These are phyloP conservation scores for Endoconidiophora polonica DNA, from an alignment of 2,329 filamentous ascomycete genomes.

Conservation along the genomic window DNA sequence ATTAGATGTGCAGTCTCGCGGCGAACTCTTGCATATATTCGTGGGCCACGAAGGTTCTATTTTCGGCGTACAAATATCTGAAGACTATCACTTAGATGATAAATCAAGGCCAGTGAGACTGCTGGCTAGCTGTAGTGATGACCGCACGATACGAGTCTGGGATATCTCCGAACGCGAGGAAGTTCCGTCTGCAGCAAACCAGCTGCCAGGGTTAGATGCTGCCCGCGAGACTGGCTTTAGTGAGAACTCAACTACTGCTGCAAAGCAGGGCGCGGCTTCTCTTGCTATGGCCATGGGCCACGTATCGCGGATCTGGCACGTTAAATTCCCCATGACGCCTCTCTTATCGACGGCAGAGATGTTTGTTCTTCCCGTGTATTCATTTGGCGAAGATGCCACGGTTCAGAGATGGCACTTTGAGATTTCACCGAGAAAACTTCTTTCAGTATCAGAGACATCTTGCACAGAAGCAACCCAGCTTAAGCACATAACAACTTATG, in stretches of 20 bases:
- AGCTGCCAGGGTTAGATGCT: conserved; percentile 20
- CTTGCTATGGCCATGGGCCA: conserved; percentile 73
- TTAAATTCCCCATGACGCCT: conserved; percentile 42
- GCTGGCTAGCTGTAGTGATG: conserved; percentile 88
- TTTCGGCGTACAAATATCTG: conserved; percentile 72
- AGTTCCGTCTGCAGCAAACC: conserved; percentile 16
- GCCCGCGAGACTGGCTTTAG: conserved; percentile 49
- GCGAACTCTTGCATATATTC: conserved; percentile 36
- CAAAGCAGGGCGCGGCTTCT: conserved; percentile 18
- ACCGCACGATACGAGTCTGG: conserved; percentile 80
- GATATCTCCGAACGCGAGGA: conserved; percentile 44
- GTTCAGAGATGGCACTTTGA: conserved; percentile 52
- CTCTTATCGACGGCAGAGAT: conserved; percentile 11
- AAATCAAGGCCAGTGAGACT: conserved; percentile 34
- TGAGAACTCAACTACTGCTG: conserved; percentile 15
- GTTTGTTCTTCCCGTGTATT: conserved; percentile 39
- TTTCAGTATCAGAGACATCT: neutral
- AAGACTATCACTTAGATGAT: conserved; percentile 24
- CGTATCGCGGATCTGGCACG: conserved; percentile 73
- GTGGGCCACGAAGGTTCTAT: conserved; percentile 78
- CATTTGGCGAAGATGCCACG: conserved; percentile 73
- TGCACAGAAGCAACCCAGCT: conserved; percentile 19
- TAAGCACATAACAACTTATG: conserved; percentile 36
- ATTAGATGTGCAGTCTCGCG: conserved; percentile 13
- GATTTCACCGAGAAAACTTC: conserved; percentile 17